These are phyloP conservation scores for Citrus cavaleriei DNA, from an alignment of 345 rosid species.

Conservation along the genomic window DNA sequence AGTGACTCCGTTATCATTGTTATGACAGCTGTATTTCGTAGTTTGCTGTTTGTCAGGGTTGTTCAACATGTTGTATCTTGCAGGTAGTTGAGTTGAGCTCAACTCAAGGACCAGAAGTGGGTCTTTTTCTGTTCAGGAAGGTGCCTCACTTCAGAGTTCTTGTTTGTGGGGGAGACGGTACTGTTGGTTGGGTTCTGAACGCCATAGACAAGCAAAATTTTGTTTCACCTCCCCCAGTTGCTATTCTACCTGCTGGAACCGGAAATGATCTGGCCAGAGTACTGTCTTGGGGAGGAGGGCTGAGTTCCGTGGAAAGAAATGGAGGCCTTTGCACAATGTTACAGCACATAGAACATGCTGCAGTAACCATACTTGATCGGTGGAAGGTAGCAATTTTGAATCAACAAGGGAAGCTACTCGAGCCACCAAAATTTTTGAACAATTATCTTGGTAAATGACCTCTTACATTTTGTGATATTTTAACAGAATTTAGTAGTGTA, in stretches of 20 bases:
- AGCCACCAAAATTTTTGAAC: slow-evolving; percentile 72
- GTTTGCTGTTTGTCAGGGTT: neutral
- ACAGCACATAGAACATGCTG: slow-evolving; percentile 74
- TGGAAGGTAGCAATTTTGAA: slow-evolving; percentile 71
- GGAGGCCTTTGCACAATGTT: slow-evolving; percentile 78
- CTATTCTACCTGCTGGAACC: slow-evolving; percentile 94
- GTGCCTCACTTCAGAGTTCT: slow-evolving; percentile 91
- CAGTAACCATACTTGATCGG: slow-evolving; percentile 85
- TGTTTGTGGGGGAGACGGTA: slow-evolving; percentile 94
- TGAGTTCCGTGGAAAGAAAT: slow-evolving; percentile 77
- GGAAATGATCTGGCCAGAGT: slow-evolving; percentile 96
- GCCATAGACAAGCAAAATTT: slow-evolving; percentile 83
- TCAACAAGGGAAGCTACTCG: slow-evolving; percentile 63
- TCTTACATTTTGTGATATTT: neutral
- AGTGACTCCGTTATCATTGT: neutral
- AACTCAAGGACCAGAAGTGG: slow-evolving; percentile 75
- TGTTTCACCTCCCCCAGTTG: slow-evolving; percentile 93
- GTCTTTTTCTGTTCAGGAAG: slow-evolving; percentile 74
- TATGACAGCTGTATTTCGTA: neutral
- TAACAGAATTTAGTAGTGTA: neutral
- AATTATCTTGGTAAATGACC: slow-evolving; percentile 71
- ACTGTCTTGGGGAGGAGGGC: slow-evolving; percentile 84
- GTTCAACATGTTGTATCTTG: slow-evolving; percentile 21
- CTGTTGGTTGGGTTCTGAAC: slow-evolving; percentile 87
- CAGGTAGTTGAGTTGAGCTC: slow-evolving; percentile 87